Evolutionary conservation across 495 filamentous ascomycete species (phyloP).

Genomic region (Thozetella sp.): DNA sequence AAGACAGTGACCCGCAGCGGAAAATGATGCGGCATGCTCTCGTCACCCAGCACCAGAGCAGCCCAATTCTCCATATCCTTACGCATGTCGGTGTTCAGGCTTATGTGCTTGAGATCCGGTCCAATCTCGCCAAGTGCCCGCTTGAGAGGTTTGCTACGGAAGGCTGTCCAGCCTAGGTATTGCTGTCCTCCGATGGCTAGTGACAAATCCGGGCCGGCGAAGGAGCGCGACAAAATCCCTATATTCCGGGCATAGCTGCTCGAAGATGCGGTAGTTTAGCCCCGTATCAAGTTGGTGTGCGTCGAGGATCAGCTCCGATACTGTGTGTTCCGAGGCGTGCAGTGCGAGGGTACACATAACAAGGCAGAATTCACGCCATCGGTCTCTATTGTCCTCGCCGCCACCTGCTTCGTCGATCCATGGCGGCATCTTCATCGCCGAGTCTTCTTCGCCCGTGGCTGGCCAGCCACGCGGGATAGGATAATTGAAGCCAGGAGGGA

Average conservation of each 20-base stretch:
- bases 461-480: conserved; percentile 30
- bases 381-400: background rate
- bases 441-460: background rate
- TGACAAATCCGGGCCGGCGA: background rate
- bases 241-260: background rate
- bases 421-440: background rate
- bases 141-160: background rate
- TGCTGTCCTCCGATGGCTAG: background rate
- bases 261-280: background rate
- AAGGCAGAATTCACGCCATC: background rate
- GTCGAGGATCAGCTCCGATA: background rate
- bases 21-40: background rate
- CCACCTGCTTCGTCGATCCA: too few species aligned
- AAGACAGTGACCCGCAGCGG: conserved; percentile 19
- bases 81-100: background rate
- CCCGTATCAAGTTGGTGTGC: background rate
- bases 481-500: conserved; percentile 31
- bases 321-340: background rate
- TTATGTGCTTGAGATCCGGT: background rate
- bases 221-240: background rate
- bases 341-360: background rate
- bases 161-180: background rate
- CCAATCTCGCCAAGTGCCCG: background rate
- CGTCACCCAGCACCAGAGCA: too few species aligned
- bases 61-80: background rate